Percentiles rank a stretch among this genome's conserved stretches.
Evolutionary conservation across 2,329 filamentous ascomycete species (phyloP).

Genomic region (Ophiocordyceps polyrhachis-furcata): DNA sequence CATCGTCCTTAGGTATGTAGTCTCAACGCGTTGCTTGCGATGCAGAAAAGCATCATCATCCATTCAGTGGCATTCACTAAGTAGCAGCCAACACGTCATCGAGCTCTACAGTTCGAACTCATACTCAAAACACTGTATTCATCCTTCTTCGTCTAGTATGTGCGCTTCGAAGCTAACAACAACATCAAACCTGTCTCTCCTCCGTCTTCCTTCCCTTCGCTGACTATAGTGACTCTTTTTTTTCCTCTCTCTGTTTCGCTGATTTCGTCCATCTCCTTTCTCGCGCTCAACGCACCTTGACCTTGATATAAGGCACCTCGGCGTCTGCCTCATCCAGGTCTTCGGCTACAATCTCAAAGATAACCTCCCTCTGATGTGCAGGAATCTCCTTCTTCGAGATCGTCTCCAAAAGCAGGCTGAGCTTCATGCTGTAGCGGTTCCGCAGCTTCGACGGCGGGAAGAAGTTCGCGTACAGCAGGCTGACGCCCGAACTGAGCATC

Average conservation of each 20-base stretch:
- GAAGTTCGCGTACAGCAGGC: conserved; percentile 84
- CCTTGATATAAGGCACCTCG: conserved; percentile 91
- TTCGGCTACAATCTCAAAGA: conserved; percentile 89
- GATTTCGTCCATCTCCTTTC: not conserved
- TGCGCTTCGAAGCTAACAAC: not conserved
- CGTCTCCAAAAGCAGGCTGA: conserved; percentile 72
- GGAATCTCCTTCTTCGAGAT: conserved; percentile 89
- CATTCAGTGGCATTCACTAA: no score
- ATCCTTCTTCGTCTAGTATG: not conserved
- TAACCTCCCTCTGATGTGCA: conserved; percentile 81
- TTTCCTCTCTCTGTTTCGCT: conserved; percentile 1
- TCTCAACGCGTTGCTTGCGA: no score
- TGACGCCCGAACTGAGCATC: conserved; percentile 96
- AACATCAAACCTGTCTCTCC: not conserved
- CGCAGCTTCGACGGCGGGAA: conserved; percentile 63
- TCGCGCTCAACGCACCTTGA: conserved; percentile 37
- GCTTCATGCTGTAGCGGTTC: conserved; percentile 64
- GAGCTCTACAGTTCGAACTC: not conserved
- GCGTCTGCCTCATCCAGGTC: conserved; percentile 83
- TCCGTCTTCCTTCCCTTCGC: not conserved
- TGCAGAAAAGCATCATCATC: no score
- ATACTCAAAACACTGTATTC: not conserved
- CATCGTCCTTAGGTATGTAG: not conserved
- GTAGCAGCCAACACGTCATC: no score
- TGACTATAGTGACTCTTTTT: not conserved